Evolutionary conservation across 1,284 basidiomycete species (phyloP), one percentile per base, ranked within the genome.

Genomic region (Cryptococcus deneoformans): DNA sequence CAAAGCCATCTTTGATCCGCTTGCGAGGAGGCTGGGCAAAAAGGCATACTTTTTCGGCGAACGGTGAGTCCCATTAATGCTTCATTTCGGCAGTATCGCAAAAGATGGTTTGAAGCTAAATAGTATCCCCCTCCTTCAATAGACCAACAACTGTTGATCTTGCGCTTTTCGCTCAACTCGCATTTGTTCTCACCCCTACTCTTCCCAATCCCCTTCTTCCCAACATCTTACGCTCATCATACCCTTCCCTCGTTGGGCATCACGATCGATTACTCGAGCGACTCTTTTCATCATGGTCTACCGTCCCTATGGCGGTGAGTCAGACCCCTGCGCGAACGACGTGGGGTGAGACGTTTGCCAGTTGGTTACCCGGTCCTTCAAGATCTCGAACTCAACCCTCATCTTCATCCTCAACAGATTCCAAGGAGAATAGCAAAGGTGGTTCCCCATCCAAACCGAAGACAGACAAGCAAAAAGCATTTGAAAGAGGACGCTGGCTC

Each of bases 151-250:
- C 76, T 0, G 59, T 75, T 14, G 78, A 79, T 52, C 60, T 77
- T 0, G 60, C 61, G 24, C 71, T 79, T 24, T 77, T 73, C 46
- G 60, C 78, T 7, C 71, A 77, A 35, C 66, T 79, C n/a, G 64
- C 77, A 4, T 68, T 79, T 50, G 55, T 76, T 20, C 69, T 79
- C 46, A 63, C 68, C 16, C 67, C 73, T 7, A 55, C 60, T 1
- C 67, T 75, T n/a, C 77, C 78, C 0, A 73, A 71, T 20, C 62
- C 72, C 0, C 62, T 78, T 12, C 62, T 79, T 36, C 63, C 73
- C 9, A 61, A 74, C 53, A 58, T 75, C 16, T 67, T 79, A 48
- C 62, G 64, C 14, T 40, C 50, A n/a, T 54, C 56, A 8, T 73
- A 72, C 59, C 72, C 73, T 5, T 48, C 63, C 8, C 61, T 77